Base-by-base conservation (phyloP, 2,329 filamentous ascomycete genomes). In the Ophiostoma triangulosporum region DNA sequence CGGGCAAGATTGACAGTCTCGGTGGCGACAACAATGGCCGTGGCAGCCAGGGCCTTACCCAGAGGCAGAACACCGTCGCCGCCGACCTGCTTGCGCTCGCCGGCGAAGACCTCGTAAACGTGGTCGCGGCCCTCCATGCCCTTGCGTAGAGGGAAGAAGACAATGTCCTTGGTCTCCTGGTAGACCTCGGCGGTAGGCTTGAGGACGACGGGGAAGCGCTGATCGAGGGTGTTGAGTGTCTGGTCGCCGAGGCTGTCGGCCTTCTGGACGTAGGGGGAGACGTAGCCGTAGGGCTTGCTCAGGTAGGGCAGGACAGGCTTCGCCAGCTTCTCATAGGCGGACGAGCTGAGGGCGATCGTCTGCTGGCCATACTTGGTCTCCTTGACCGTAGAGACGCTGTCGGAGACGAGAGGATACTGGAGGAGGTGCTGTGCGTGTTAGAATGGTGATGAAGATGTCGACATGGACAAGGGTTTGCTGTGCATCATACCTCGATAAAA, bases 371-470 rank as follows among this genome's bases (percentile, higher is more conserved):
- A 84, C 50, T 87, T 83, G 71, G 91, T 88, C 64, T 78, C 73
- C 70, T 89, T 87, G 46, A 48, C 46, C 27, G 80, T 82, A 57
- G 79, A 73, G 69, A 95, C 80, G 63, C 82, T 73, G 68, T 95
- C 88, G 64, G 80, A 80, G 65, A 96, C 78, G 60, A 94, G 70
- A 38, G 91, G 91, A 70, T 95, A 95, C 60, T 83, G 84, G 62
- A 82, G 76, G 58, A 96, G 76, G 66, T 96, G 90, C 88, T 95
- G 62, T n/a, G n/a, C n/a, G n/a, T n/a, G n/a, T n/a, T n/a, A n/a
- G n/a, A n/a, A n/a, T n/a, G n/a, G n/a, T n/a, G n/a, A 24, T 4
- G 40, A 29, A 48, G 45, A 48, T 0, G 20, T 6, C 9, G 12
- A 4, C 14, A 15, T 29, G 17, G 20, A 31, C n/a, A n/a, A n/a